A percentile compares a stretch with the other conserved stretches of the same genome.
Evolutionary conservation across 768 basidiomycete species (phyloP).

Genomic region (Saitozyma podzolica): DNA sequence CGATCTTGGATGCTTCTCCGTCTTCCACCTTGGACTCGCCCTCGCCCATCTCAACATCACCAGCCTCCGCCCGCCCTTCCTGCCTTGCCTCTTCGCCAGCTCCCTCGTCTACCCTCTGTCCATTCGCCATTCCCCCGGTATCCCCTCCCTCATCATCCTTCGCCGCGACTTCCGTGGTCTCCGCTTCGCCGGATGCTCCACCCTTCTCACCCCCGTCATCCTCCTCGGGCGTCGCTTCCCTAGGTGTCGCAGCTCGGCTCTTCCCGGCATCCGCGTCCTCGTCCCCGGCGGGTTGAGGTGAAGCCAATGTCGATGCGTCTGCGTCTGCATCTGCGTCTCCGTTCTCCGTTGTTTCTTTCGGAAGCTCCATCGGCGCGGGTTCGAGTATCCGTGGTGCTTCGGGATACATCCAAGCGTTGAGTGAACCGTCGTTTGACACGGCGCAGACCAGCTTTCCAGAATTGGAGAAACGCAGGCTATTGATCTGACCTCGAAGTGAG

Average conservation of each 20-base stretch:
- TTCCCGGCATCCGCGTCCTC: slow-evolving; percentile 13
- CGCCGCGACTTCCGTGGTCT: not conserved
- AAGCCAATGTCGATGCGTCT: slow-evolving; percentile 1
- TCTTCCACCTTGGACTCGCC: not conserved
- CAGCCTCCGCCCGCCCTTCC: too few relatives aligned
- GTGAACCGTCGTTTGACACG: slow-evolving; percentile 42
- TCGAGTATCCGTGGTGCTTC: not conserved
- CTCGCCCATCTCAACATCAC: too few relatives aligned
- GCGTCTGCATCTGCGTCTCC: slow-evolving; percentile 9
- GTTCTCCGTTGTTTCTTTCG: not conserved
- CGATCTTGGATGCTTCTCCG: slow-evolving; percentile 1
- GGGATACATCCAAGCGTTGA: slow-evolving; percentile 42
- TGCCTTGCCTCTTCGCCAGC: too few relatives aligned
- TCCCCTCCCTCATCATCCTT: not conserved
- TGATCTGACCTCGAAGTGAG: slow-evolving; percentile 25
- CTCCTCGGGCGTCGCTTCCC: slow-evolving; percentile 16
- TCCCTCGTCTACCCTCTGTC: too few relatives aligned
- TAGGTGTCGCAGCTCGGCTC: slow-evolving; percentile 15
- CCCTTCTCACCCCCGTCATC: slow-evolving; percentile 2
- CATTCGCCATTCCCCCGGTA: too few relatives aligned
- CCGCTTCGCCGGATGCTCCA: not conserved
- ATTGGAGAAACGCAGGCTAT: slow-evolving; percentile 38
- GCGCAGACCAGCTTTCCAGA: slow-evolving; percentile 38
- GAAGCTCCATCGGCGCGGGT: slow-evolving; percentile 1
- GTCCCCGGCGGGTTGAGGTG: slow-evolving; percentile 8